Evolutionary conservation across 23 red algal genomes (phyloP).

Genomic region (Pyropia yezoensis): DNA sequence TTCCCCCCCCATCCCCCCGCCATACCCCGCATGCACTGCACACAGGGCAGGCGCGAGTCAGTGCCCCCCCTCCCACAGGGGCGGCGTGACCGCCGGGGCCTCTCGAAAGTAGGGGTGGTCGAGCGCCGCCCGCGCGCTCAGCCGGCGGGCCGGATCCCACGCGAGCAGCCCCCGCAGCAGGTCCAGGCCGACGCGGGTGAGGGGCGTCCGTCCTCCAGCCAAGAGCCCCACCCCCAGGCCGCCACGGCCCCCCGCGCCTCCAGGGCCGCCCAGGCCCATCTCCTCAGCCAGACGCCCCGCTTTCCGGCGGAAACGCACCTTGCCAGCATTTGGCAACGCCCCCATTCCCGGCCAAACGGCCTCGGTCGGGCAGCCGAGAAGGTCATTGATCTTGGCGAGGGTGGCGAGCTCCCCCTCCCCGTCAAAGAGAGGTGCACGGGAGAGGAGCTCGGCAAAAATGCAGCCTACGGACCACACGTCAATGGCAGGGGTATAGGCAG

Average conservation of each 20-base stretch:
- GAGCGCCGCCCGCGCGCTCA: conserved; percentile 54
- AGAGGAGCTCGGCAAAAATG: conserved; percentile 74
- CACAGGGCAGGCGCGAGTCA: too few relatives aligned
- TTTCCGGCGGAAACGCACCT: conserved; percentile 26
- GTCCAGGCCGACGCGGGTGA: conserved; percentile 29
- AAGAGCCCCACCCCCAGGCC: background rate
- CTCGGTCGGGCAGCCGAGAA: conserved; percentile 60
- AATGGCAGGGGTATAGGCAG: conserved; percentile 45
- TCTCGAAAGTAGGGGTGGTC: conserved; percentile 67
- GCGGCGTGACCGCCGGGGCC: conserved; percentile 7
- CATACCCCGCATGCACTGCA: too few relatives aligned
- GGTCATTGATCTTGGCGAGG: conserved; percentile 23
- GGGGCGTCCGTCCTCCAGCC: conserved; percentile 1
- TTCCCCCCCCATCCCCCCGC: too few relatives aligned
- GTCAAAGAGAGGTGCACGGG: conserved; percentile 26
- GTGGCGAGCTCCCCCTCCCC: conserved; percentile 55
- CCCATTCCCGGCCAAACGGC: conserved; percentile 56
- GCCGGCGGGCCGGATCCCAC: conserved; percentile 53
- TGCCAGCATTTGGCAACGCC: conserved; percentile 36
- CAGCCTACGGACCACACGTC: conserved; percentile 87
- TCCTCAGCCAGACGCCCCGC: background rate
- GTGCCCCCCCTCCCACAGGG: too few relatives aligned
- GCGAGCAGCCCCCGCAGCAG: conserved; percentile 52
- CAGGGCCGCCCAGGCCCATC: background rate
- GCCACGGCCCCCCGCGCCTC: background rate